Conservation (phyloP, 2,329 filamentous ascomycete species). For the Helicocarpus griseus region DNA sequence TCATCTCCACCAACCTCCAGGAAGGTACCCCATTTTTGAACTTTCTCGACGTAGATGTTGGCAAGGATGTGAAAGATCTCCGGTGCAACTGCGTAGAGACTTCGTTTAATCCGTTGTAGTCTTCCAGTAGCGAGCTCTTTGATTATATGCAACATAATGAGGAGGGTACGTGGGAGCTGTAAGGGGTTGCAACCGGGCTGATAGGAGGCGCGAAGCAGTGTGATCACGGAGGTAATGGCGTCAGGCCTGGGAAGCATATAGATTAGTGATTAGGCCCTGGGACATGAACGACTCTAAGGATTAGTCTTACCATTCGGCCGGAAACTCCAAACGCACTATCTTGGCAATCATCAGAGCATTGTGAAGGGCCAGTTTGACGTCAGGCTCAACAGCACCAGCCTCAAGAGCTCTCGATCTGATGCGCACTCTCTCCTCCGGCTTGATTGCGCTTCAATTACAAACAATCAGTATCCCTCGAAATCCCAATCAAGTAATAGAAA, state of each 20-base stretch:
- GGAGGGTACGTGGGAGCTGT: conserved; percentile 61
- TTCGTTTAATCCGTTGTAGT: conserved; percentile 62
- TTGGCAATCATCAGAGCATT: conserved; percentile 84
- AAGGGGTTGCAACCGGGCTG: conserved; percentile 48
- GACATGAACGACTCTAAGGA: background rate
- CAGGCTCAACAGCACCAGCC: conserved; percentile 66
- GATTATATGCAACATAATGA: conserved; percentile 72
- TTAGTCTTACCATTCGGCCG: conserved; percentile 59
- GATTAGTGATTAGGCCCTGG: conserved; percentile 1
- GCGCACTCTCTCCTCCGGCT: conserved; percentile 60
- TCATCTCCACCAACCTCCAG: conserved; percentile 50
- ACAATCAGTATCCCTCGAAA: background rate
- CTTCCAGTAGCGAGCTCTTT: conserved; percentile 83
- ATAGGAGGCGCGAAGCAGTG: conserved; percentile 50
- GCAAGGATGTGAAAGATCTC: conserved; percentile 75
- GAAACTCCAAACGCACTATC: conserved; percentile 81
- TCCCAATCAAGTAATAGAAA: background rate
- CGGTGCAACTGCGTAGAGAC: conserved; percentile 66
- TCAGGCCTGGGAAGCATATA: conserved; percentile 31
- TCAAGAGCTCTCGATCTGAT: conserved; percentile 69
- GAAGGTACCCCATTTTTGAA: conserved; percentile 57
- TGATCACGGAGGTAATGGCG: conserved; percentile 46
- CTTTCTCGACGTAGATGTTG: conserved; percentile 67
- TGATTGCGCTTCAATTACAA: conserved; percentile 41
- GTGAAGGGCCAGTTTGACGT: conserved; percentile 68